Percentiles rank a stretch among this genome's conserved stretches.
Evolutionary conservation across 148 eudicot genomes (phyloP).

Genomic region (Vaccinium myrtillus): DNA sequence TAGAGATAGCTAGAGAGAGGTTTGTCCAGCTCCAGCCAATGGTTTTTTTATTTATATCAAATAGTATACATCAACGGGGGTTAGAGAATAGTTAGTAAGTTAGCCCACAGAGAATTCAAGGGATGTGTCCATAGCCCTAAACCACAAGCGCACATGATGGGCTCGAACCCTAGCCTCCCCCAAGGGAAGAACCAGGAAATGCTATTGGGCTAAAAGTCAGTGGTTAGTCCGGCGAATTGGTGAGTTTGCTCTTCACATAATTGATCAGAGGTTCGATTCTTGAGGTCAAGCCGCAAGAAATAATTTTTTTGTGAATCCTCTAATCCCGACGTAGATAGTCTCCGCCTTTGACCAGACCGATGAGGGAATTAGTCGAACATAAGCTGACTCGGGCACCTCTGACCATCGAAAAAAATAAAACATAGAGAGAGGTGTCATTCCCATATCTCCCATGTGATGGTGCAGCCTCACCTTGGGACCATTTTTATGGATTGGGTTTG

Average conservation of each 20-base stretch:
- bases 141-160: no score
- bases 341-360: not conserved
- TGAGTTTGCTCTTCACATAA: not conserved
- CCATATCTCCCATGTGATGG: constrained; percentile 1
- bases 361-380: not conserved
- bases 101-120: no score
- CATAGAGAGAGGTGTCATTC: not conserved
- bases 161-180: no score
- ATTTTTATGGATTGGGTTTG: not conserved
- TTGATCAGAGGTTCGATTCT: not conserved
- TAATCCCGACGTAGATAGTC: not conserved
- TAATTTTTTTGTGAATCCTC: not conserved
- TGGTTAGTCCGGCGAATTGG: not conserved
- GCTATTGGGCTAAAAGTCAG: no score
- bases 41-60: no score
- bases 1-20: no score
- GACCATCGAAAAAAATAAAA: not conserved
- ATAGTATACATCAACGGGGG: no score
- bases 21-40: no score
- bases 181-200: no score
- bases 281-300: not conserved
- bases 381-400: not conserved
- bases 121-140: no score
- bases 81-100: no score
- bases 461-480: not conserved